A percentile compares a stretch with the other conserved stretches of the same genome.
Conservation (phyloP, 2,329 filamentous ascomycete species). For the Fusarium nisikadoi region DNA sequence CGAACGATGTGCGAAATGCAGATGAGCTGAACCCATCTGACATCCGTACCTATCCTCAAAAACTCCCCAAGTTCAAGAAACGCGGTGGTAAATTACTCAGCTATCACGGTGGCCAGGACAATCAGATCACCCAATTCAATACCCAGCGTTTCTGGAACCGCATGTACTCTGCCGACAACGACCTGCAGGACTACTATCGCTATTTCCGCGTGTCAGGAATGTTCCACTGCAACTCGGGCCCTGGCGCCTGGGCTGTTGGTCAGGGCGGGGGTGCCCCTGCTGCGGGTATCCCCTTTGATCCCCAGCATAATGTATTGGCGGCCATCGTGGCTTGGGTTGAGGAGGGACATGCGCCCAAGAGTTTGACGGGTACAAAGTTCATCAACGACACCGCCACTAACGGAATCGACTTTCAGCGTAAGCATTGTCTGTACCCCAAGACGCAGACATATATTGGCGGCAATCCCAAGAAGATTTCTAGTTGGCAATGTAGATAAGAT, state of each 20-base stretch:
- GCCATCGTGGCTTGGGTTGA: constrained; percentile 63
- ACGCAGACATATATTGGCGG: constrained; percentile 20
- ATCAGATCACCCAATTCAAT: constrained; percentile 34
- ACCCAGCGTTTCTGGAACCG: constrained; percentile 40
- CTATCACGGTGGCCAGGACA: constrained; percentile 27
- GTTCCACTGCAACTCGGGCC: constrained; percentile 59
- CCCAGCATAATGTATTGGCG: constrained; percentile 57
- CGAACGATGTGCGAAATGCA: neutral
- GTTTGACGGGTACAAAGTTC: constrained; percentile 50
- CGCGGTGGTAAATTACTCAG: constrained; percentile 21
- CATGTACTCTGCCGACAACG: constrained; percentile 37
- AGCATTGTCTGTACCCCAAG: constrained; percentile 21
- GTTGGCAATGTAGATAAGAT: constrained; percentile 12
- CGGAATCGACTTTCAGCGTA: constrained; percentile 16
- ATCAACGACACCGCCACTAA: neutral
- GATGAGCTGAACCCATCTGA: constrained; percentile 17
- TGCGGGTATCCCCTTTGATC: constrained; percentile 40
- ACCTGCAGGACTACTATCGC: constrained; percentile 60
- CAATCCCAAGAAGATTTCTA: neutral
- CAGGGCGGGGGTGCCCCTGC: constrained; percentile 32
- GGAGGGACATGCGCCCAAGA: constrained; percentile 53
- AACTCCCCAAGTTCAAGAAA: constrained; percentile 13
- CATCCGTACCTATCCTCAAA: constrained; percentile 9
- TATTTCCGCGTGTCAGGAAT: constrained; percentile 65
- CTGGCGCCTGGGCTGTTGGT: constrained; percentile 54